Evolutionary conservation across 1,284 basidiomycete species (phyloP), one percentile per base, ranked within the genome.

Genomic region (Microbotryum lychnidis-dioicae): DNA sequence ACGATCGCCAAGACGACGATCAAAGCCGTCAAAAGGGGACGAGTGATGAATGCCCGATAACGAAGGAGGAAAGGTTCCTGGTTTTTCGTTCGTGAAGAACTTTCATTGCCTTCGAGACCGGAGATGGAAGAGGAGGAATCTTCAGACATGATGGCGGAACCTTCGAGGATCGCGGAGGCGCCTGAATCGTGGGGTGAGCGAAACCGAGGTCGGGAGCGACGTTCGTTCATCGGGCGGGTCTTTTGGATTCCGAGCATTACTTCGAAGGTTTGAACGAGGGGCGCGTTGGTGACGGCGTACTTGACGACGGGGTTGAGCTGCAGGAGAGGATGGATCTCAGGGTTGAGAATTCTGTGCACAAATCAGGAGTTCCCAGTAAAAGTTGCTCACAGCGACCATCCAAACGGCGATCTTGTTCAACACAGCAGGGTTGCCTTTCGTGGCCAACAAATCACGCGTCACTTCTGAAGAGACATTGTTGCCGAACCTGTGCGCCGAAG

Each of bases 361-460:
- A 9, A 37, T 37, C 9, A 27, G 27, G 6, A 27, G 27, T 37
- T 9, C 37, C 55, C 55, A 23, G 55, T 50, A 50, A 29, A 65
- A 80, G 92, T 72, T 20, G 91, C 85, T 87, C 61, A 96, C 77
- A 27, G 93, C 91, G 47, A 97, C 85, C 78, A 92, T 85, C 88
- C 91, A 93, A 51, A 96, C 80, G 6, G 86, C 87, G 27, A 89
- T 68, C 54, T 84, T 77, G 73, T 94, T 97, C 16, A 97, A 77
- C 5, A 77, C 70, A 2, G 80, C 77, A 55, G 87, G 90, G 74
- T 89, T 94, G 18, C 85, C 88, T 3, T 84, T 80, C 0, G 86
- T 87, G 33, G 78, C 78, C 57, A 92, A 81, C 42, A 97, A 76
- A 73, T 97, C 87, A 65, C 84, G 82, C 63, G 91, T 97, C 74